Conservation (phyloP, 2,329 filamentous ascomycete species). For the Ophiostoma novo-ulmi region DNA sequence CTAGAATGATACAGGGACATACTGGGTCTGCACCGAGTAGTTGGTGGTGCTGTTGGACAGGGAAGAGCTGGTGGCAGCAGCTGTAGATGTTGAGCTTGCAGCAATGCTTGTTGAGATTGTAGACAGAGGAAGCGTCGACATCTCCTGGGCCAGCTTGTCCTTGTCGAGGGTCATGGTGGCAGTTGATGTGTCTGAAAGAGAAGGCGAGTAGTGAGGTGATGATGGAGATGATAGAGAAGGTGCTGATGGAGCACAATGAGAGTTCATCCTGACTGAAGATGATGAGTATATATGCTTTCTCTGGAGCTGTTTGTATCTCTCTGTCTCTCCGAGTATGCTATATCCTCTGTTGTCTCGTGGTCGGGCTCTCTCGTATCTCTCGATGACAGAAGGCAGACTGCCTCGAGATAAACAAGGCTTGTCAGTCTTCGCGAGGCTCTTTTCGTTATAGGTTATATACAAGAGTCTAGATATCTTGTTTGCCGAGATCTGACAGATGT, state of each 20-base stretch:
- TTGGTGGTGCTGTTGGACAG: conserved; percentile 11
- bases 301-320: too few relatives aligned
- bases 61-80: conserved; percentile 14
- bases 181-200: neutral
- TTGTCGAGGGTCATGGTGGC: conserved; percentile 26
- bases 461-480: neutral
- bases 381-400: neutral
- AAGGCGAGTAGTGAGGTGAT: neutral
- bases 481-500: neutral
- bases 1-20: neutral
- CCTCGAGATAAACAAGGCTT: neutral
- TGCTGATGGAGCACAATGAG: neutral
- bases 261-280: neutral
- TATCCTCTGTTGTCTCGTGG: too few relatives aligned
- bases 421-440: neutral
- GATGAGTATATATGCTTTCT: too few relatives aligned
- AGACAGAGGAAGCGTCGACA: conserved; percentile 25
- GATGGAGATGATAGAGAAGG: neutral
- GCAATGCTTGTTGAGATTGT: conserved; percentile 19
- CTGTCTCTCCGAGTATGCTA: too few relatives aligned
- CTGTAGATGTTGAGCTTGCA: conserved; percentile 18
- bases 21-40: neutral
- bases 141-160: conserved; percentile 25
- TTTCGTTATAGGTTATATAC: neutral
- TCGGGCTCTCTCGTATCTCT: neutral